These are phyloP conservation scores for Porphyrellus cyaneotinctus DNA, from an alignment of 768 basidiomycete species.

Conservation along the genomic window DNA sequence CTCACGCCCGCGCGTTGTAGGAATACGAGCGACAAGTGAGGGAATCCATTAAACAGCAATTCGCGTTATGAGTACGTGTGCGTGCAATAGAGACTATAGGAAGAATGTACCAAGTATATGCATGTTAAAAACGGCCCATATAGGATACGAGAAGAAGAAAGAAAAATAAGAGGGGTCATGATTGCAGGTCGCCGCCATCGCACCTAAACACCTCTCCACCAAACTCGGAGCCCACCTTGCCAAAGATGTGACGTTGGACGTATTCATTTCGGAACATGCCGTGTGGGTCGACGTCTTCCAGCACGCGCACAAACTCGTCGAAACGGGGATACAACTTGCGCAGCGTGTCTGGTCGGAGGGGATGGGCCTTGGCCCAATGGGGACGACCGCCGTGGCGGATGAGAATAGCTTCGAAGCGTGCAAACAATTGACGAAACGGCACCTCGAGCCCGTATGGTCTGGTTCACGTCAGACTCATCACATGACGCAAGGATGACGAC, in stretches of 20 bases:
- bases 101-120: slow-evolving; percentile 4
- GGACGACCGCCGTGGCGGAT: slow-evolving; percentile 72
- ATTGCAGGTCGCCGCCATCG: slow-evolving; percentile 8
- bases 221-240: slow-evolving; percentile 41
- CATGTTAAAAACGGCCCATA: background rate
- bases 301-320: slow-evolving; percentile 65
- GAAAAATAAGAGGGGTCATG: background rate
- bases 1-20: slow-evolving; percentile 28
- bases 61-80: slow-evolving; percentile 54
- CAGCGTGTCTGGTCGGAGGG: slow-evolving; percentile 59
- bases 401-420: slow-evolving; percentile 70
- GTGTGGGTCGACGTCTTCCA: slow-evolving; percentile 65
- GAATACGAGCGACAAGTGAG: slow-evolving; percentile 89
- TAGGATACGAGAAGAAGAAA: background rate
- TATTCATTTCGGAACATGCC: slow-evolving; percentile 88
- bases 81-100: slow-evolving; percentile 10
- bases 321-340: slow-evolving; percentile 75
- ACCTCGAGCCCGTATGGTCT: slow-evolving; percentile 86
- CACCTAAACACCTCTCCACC: slow-evolving; percentile 47
- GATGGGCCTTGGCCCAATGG: slow-evolving; percentile 96
- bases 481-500: background rate
- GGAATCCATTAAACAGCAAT: slow-evolving; percentile 77
- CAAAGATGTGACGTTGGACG: slow-evolving; percentile 81
- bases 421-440: slow-evolving; percentile 76
- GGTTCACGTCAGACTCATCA: slow-evolving; percentile 1